Evolutionary conservation across 495 filamentous ascomycete species (phyloP), one percentile per base, ranked within the genome.

Genomic region (Talaromyces trachyspermus): DNA sequence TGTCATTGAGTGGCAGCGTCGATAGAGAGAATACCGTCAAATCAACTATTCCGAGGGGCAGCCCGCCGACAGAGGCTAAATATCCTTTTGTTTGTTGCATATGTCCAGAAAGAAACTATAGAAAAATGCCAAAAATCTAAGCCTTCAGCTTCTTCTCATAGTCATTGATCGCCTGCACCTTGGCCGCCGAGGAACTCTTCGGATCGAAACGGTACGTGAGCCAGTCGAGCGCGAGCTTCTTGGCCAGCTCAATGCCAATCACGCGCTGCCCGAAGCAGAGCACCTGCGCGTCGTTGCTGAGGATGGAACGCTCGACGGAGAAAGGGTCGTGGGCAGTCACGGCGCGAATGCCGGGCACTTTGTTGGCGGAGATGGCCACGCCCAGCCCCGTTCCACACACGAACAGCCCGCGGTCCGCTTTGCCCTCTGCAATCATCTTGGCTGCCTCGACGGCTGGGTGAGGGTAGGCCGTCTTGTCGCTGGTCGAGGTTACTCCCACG

Each of bases 341-440:
- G 15, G 88, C 88, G 33, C 88, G 74, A 52, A 94, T 81, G 14
- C 87, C 87, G 45, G 81, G 85, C 46, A 91, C 85, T 63, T 91
- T 91, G 72, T 94, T 94, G 59, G 88, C 88, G 18, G 77, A 66
- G 62, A 94, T 94, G 50, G 88, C 87, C 8, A 94, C 88, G 4
- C 88, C 88, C 22, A 94, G 75, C 2, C 88, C 88, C 4, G 88
- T 94, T 9, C 88, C 87, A 68, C 88, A 94, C 71, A 94, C 88
- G 56, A 91, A 76, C 35, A 94, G 74, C 2, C 86, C 88, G 26
- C 88, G 81, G 63, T 94, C 88, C 15, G 74, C 80, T 62, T 74
- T 67, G 56, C 87, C 86, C 22, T 74, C 70, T 18, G 70, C 72
- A 50, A 90, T 80, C 17, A 85, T 75, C 57, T 82, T 68, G 42